Percentiles rank a stretch among this genome's conserved stretches.
phyloP scores from a whole-genome alignment of 768 basidiomycete species.

The Hydnomerulius pinastri region DNA sequence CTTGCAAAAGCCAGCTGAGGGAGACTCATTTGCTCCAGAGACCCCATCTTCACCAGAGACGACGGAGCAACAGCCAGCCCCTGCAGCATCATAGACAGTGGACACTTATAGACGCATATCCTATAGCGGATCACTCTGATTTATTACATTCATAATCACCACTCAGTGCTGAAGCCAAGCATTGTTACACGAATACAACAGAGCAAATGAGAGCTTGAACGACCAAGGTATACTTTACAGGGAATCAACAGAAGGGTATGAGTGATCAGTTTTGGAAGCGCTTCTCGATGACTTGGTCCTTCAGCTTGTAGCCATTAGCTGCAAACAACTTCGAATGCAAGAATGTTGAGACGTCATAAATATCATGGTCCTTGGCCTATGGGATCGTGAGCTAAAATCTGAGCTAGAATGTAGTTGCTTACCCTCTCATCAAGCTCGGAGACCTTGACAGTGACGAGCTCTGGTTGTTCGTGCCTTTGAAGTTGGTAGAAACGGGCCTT shows the following conservation, averaged over 20 bases:
- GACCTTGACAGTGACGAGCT: slow-evolving; percentile 71
- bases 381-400: slow-evolving; percentile 9
- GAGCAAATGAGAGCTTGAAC: slow-evolving; percentile 8
- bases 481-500: slow-evolving; percentile 83
- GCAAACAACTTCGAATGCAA: slow-evolving; percentile 80
- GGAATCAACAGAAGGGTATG: background rate
- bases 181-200: slow-evolving; percentile 12
- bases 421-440: slow-evolving; percentile 88
- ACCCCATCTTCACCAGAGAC: slow-evolving; percentile 6
- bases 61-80: slow-evolving; percentile 8
- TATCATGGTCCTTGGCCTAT: slow-evolving; percentile 96
- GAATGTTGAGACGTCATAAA: slow-evolving; percentile 88
- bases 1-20: slow-evolving; percentile 7
- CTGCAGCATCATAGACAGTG: slow-evolving; percentile 20
- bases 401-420: slow-evolving; percentile 27
- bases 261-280: slow-evolving; percentile 49
- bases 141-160: slow-evolving; percentile 33
- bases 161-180: slow-evolving; percentile 23
- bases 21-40: slow-evolving; percentile 4
- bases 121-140: slow-evolving; percentile 18
- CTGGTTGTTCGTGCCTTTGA: slow-evolving; percentile 76
- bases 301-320: slow-evolving; percentile 85
- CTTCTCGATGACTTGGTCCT: slow-evolving; percentile 70
- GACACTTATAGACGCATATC: slow-evolving; percentile 22
- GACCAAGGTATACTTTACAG: slow-evolving; percentile 2